These are phyloP conservation scores for Udeniomyces megalosporus DNA, from an alignment of 768 basidiomycete genomes.

Conservation along the genomic window DNA sequence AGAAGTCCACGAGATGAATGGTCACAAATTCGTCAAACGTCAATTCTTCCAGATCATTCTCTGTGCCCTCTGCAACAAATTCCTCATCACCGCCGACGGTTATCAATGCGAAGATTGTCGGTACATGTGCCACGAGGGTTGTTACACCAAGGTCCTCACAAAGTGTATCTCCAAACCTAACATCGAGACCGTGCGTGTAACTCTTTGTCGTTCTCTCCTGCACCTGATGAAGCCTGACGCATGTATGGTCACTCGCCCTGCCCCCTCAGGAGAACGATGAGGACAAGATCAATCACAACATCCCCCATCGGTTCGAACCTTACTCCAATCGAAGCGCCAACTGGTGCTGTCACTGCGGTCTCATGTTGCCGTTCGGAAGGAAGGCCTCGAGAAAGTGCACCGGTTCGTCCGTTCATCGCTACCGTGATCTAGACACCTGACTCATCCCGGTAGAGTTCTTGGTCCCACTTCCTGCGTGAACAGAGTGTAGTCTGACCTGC, in stretches of 20 bases:
- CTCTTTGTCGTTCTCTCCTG: neutral
- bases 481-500: slow-evolving; percentile 86
- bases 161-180: slow-evolving; percentile 98
- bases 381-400: slow-evolving; percentile 93
- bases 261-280: slow-evolving; percentile 75
- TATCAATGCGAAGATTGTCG: slow-evolving; percentile 99
- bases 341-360: slow-evolving; percentile 99
- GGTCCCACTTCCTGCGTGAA: neutral
- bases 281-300: slow-evolving; percentile 97
- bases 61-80: slow-evolving; percentile 94
- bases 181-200: slow-evolving; percentile 54
- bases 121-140: slow-evolving; percentile 98
- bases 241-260: neutral
- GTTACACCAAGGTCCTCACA: slow-evolving; percentile 95
- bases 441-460: too few species aligned
- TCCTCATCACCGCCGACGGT: slow-evolving; percentile 90
- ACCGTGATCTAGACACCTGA: too few species aligned
- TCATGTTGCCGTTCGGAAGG: slow-evolving; percentile 88
- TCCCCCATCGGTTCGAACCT: slow-evolving; percentile 94
- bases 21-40: slow-evolving; percentile 89
- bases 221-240: neutral
- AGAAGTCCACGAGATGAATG: slow-evolving; percentile 98
- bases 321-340: slow-evolving; percentile 93
- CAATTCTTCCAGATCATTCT: slow-evolving; percentile 99
- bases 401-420: slow-evolving; percentile 22